Conservation (phyloP, 2,329 filamentous ascomycete species). For the Exophiala bonariae region DNA sequence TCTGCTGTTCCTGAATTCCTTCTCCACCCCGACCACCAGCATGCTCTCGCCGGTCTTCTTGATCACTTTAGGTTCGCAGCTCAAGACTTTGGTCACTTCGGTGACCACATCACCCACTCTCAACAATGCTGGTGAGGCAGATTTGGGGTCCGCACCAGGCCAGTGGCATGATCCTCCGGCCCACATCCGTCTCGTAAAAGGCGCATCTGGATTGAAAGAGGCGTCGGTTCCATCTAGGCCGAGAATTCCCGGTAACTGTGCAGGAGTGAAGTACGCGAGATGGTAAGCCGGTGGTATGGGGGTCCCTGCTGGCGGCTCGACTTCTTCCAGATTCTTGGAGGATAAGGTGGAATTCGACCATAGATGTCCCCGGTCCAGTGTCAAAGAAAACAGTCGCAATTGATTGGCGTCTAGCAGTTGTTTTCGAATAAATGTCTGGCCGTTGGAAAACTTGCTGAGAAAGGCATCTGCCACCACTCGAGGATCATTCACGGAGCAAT, state of each 20-base stretch:
- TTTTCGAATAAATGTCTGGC: conserved; percentile 42
- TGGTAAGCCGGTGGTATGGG: conserved; percentile 62
- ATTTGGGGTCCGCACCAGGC: conserved; percentile 32
- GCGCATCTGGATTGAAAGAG: conserved; percentile 59
- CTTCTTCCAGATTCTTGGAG: conserved; percentile 31
- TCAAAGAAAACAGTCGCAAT: conserved; percentile 61
- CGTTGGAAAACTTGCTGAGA: conserved; percentile 42
- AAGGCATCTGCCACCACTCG: conserved; percentile 33
- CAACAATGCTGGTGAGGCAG: conserved; percentile 41
- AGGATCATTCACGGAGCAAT: conserved; percentile 7
- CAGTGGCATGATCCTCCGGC: conserved; percentile 62
- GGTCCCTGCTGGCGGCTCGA: conserved; percentile 45
- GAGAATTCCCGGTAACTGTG: conserved; percentile 54
- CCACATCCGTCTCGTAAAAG: conserved; percentile 68
- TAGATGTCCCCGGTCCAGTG: conserved; percentile 53
- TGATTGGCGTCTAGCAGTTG: conserved; percentile 64
- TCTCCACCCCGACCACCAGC: conserved; percentile 65
- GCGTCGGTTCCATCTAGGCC: conserved; percentile 62
- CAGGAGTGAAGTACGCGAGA: conserved; percentile 64
- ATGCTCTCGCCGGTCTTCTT: conserved; percentile 58
- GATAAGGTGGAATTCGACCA: conserved; percentile 41
- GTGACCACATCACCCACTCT: conserved; percentile 56
- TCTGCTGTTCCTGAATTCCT: conserved; percentile 54
- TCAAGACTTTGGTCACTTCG: conserved; percentile 58
- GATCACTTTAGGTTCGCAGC: conserved; percentile 56